Evolutionary conservation across 495 filamentous ascomycete species (phyloP).

Genomic region (Aspergillus funiculosus): DNA sequence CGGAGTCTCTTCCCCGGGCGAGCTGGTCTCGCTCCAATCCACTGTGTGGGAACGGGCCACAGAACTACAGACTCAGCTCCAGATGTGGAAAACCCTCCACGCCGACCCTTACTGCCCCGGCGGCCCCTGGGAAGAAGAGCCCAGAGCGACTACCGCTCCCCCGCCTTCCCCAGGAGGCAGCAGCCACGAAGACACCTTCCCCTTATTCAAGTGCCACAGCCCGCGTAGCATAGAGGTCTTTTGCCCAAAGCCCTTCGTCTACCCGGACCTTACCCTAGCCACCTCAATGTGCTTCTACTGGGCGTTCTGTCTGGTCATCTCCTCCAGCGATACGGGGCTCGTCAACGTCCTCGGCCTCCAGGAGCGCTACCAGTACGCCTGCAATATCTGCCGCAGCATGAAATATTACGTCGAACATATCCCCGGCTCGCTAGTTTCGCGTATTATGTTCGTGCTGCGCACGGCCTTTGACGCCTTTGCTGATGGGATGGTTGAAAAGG

Average conservation of each 20-base stretch:
- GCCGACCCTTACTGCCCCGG: conserved; percentile 18
- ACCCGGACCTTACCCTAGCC: conserved; percentile 22
- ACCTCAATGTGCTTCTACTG: conserved; percentile 23
- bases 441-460: conserved; percentile 27
- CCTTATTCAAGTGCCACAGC: conserved; percentile 20
- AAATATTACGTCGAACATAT: conserved; percentile 23
- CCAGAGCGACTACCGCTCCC: neutral
- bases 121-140: conserved; percentile 12
- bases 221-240: conserved; percentile 12
- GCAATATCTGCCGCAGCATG: conserved; percentile 29
- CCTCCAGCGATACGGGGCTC: conserved; percentile 17
- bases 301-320: conserved; percentile 22
- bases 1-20: neutral
- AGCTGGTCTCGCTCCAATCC: conserved; percentile 16
- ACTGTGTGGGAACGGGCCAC: conserved; percentile 18
- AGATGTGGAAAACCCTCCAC: conserved; percentile 19
- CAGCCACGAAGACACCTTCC: conserved; percentile 8
- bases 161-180: neutral
- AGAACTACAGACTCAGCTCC: conserved; percentile 18
- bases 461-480: conserved; percentile 22
- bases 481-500: conserved; percentile 24
- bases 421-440: conserved; percentile 23
- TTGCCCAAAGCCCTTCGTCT: conserved; percentile 12
- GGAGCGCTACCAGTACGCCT: conserved; percentile 24
- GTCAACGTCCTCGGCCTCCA: conserved; percentile 17